phyloP scores from a whole-genome alignment of 1,284 basidiomycete species.

The Tylopilus sp. region DNA sequence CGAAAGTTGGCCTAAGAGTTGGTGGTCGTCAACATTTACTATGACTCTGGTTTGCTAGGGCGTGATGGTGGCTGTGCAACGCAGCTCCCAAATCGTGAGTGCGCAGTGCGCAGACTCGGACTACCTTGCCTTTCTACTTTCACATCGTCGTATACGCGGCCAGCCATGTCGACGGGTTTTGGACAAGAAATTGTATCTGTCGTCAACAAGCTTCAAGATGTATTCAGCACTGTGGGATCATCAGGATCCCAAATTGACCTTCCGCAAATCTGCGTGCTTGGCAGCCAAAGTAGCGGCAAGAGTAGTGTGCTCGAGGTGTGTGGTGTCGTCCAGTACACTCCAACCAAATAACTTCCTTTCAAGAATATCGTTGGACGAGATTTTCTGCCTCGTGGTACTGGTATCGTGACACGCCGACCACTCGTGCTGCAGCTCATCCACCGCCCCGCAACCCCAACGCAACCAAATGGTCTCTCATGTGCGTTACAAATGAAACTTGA shows the following conservation, averaged over 20 bases:
- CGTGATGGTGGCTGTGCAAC: slow-evolving; percentile 26
- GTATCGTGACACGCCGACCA: slow-evolving; percentile 95
- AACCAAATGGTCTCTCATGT: slow-evolving; percentile 47
- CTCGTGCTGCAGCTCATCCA: slow-evolving; percentile 95
- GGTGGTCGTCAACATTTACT: not conserved
- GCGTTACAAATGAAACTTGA: slow-evolving; percentile 14
- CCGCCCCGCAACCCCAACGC: slow-evolving; percentile 52
- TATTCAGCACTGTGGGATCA: slow-evolving; percentile 77
- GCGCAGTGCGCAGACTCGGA: too few species aligned
- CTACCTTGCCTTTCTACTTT: slow-evolving; percentile 17
- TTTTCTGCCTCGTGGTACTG: slow-evolving; percentile 95
- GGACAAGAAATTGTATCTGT: slow-evolving; percentile 74
- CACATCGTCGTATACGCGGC: slow-evolving; percentile 13
- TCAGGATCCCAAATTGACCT: slow-evolving; percentile 75
- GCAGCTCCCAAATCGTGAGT: slow-evolving; percentile 18
- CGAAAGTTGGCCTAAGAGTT: not conserved
- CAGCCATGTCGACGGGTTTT: slow-evolving; percentile 58
- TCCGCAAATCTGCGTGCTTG: slow-evolving; percentile 83
- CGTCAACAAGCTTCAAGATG: slow-evolving; percentile 83
- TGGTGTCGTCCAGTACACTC: slow-evolving; percentile 5
- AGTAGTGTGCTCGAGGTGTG: slow-evolving; percentile 81
- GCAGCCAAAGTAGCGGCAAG: slow-evolving; percentile 84
- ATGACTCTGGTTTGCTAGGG: too few species aligned
- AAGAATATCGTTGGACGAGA: slow-evolving; percentile 97
- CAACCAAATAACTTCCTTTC: slow-evolving; percentile 5